A percentile compares a stretch with the other conserved stretches of the same genome.
phyloP scores from a whole-genome alignment of 345 rosid genomes.

The Euclidium syriacum region DNA sequence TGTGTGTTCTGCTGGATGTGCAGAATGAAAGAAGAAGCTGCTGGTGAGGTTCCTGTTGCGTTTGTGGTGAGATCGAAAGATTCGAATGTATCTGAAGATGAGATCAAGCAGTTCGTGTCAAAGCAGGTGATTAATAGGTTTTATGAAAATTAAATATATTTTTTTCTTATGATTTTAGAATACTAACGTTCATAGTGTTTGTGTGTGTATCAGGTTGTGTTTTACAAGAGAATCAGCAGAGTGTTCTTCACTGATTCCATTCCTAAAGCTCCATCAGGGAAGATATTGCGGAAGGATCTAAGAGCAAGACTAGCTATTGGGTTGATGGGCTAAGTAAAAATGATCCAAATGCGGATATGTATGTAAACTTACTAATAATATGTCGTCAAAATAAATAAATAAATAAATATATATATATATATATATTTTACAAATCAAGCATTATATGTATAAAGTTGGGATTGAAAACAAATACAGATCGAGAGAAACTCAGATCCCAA shows the following conservation, averaged over 20 bases:
- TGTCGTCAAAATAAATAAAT: too few species aligned
- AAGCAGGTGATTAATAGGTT: constrained; percentile 62
- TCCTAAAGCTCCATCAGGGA: constrained; percentile 85
- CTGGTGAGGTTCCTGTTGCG: constrained; percentile 74
- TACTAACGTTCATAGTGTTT: too few species aligned
- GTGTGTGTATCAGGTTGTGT: constrained; percentile 74
- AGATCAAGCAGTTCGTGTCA: constrained; percentile 53
- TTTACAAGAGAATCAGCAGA: constrained; percentile 64
- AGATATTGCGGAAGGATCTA: constrained; percentile 75
- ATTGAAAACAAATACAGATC: too few species aligned
- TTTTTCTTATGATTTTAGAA: too few species aligned
- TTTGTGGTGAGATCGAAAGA: constrained; percentile 54
- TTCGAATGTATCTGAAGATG: constrained; percentile 51
- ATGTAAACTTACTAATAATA: too few species aligned
- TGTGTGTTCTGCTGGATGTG: too few species aligned
- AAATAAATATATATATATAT: too few species aligned
- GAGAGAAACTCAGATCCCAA: too few species aligned
- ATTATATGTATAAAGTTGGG: too few species aligned
- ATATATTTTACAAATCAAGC: too few species aligned
- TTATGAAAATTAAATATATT: too few species aligned
- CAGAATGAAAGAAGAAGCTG: constrained; percentile 68
- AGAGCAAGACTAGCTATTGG: constrained; percentile 49
- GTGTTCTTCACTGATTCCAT: constrained; percentile 65
- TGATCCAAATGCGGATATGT: too few species aligned
- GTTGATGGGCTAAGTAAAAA: constrained; percentile 1